Evolutionary conservation across 257 asterid species (phyloP).

Genomic region (Salvia rosmarinus): DNA sequence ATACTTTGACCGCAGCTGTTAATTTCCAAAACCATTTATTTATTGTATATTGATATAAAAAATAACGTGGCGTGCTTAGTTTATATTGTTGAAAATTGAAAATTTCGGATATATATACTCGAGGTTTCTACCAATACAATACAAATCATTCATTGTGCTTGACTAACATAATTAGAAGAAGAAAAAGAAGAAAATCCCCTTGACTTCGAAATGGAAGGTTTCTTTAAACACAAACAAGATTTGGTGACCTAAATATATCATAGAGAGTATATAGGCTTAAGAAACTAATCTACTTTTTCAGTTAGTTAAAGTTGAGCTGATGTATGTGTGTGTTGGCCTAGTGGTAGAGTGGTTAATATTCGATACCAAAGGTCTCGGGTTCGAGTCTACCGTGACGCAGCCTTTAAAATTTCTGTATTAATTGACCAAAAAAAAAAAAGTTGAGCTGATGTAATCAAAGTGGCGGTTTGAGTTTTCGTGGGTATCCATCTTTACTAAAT

Average conservation of each 20-base stretch:
- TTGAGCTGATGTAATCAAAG: too few relatives aligned
- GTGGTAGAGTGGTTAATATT: too few relatives aligned
- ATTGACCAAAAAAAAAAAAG: too few relatives aligned
- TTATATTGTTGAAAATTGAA: background rate
- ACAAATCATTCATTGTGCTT: conserved; percentile 27
- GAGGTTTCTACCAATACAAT: conserved; percentile 8
- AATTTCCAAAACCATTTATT: background rate
- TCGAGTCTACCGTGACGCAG: too few relatives aligned
- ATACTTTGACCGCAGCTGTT: background rate
- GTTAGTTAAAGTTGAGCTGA: conserved; percentile 4
- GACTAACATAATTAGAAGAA: conserved; percentile 28
- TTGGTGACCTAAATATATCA: conserved; percentile 43
- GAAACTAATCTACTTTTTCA: conserved; percentile 15
- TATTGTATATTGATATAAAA: background rate
- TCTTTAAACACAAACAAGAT: conserved; percentile 32
- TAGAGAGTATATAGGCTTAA: conserved; percentile 20
- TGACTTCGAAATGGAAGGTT: conserved; percentile 33
- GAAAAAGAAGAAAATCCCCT: conserved; percentile 8
- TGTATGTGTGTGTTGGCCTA: too few relatives aligned
- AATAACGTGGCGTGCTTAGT: conserved; percentile 20
- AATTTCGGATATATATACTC: conserved; percentile 4
- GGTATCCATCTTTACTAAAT: too few relatives aligned
- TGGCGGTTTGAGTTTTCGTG: too few relatives aligned
- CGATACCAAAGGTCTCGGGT: too few relatives aligned
- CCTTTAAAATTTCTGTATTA: too few relatives aligned